Evolutionary conservation across 1,139 yeast species (phyloP).

Genomic region (Taphrina communis): DNA sequence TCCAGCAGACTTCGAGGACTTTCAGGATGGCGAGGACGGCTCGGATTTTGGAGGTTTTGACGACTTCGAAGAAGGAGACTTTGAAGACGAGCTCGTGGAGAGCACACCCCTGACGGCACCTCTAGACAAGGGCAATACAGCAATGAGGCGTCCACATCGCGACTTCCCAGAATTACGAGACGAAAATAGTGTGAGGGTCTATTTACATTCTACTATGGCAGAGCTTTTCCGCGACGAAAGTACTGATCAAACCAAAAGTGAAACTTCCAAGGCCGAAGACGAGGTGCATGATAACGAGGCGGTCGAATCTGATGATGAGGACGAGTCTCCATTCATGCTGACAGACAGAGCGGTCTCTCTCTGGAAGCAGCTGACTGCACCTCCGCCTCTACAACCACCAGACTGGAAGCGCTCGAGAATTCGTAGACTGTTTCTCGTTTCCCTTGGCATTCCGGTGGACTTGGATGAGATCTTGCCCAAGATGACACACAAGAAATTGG

Average conservation of each 20-base stretch:
- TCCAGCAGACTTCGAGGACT: slow-evolving; percentile 25
- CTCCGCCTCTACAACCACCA: slow-evolving; percentile 60
- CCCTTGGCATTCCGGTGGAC: slow-evolving; percentile 66
- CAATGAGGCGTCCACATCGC: background rate
- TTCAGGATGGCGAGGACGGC: slow-evolving; percentile 35
- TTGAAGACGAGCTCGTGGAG: slow-evolving; percentile 1
- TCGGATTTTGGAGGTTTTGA: slow-evolving; percentile 43
- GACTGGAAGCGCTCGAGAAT: slow-evolving; percentile 67
- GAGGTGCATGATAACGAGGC: background rate
- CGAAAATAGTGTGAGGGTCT: background rate
- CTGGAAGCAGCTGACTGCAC: slow-evolving; percentile 53
- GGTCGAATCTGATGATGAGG: slow-evolving; percentile 28
- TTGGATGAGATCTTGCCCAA: slow-evolving; percentile 55
- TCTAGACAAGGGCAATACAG: background rate
- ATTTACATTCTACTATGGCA: background rate
- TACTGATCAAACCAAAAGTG: background rate
- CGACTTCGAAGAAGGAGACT: slow-evolving; percentile 40
- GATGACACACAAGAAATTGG: slow-evolving; percentile 46
- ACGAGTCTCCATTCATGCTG: slow-evolving; percentile 36
- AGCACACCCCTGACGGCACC: background rate
- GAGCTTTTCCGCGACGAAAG: background rate
- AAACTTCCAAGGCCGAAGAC: background rate
- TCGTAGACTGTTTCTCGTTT: slow-evolving; percentile 63
- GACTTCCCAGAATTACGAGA: background rate
- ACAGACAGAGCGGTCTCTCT: slow-evolving; percentile 42